These are phyloP conservation scores for Triticum dicoccoides DNA, from an alignment of 176 grass and related monocot species.

Conservation along the genomic window DNA sequence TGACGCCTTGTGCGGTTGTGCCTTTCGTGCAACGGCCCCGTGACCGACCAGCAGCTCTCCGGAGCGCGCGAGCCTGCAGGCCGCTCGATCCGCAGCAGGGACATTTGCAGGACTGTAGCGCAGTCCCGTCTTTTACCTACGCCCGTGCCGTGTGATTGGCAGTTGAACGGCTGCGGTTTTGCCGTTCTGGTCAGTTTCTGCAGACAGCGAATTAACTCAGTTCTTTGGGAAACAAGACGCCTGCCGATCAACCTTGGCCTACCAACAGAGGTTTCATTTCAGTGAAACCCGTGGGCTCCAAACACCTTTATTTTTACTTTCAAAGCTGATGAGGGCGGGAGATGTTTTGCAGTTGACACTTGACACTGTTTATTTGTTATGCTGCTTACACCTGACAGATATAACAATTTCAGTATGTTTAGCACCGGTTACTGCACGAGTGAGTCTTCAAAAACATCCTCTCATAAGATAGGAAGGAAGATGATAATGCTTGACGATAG, in stretches of 20 bases:
- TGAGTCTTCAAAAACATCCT: not conserved
- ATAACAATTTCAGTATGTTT: not conserved
- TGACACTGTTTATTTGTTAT: not conserved
- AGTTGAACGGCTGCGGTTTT: not conserved
- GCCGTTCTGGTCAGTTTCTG: not conserved
- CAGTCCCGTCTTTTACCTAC: not conserved
- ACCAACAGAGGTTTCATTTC: not conserved
- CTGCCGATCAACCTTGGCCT: not conserved
- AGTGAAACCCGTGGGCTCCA: no score
- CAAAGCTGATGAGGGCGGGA: not conserved
- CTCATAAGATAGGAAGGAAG: not conserved
- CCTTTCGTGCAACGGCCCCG: not conserved
- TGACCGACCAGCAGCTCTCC: conserved; percentile 12
- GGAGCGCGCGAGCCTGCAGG: not conserved
- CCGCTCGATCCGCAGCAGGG: not conserved
- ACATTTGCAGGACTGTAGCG: not conserved
- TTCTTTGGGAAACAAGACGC: no score
- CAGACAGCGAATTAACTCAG: not conserved
- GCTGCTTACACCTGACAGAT: not conserved
- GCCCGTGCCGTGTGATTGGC: not conserved
- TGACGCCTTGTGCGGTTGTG: not conserved
- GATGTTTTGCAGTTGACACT: not conserved
- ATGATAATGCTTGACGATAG: not conserved
- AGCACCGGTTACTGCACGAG: not conserved
- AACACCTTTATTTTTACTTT: no score